Conservation (phyloP, 805 yeast species). For the Saccharomycopsis babjevae region DNA sequence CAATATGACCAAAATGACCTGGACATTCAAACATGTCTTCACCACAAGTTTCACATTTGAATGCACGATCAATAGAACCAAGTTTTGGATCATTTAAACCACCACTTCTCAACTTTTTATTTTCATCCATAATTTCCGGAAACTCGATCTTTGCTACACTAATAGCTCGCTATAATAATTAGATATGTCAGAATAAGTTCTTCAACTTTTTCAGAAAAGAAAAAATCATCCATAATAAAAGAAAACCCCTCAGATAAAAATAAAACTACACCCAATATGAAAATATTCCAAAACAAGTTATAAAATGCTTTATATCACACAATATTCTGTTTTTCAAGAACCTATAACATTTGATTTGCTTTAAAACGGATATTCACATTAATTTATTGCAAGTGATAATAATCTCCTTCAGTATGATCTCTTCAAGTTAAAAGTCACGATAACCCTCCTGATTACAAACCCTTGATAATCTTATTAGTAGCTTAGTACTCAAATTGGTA, state of each 20-base stretch:
- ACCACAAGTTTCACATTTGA: slow-evolving; percentile 98
- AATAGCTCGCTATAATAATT: slow-evolving; percentile 59
- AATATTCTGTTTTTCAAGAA: no score
- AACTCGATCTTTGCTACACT: slow-evolving; percentile 96
- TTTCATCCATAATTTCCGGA: slow-evolving; percentile 99
- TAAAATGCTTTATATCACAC: no score
- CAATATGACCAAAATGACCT: slow-evolving; percentile 98
- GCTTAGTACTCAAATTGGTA: neutral
- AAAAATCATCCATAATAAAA: neutral
- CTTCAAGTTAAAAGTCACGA: no score
- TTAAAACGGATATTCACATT: no score
- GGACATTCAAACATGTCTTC: slow-evolving; percentile 99
- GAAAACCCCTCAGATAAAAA: neutral
- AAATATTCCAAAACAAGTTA: no score
- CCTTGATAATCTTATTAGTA: neutral
- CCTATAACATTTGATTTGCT: no score
- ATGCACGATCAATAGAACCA: slow-evolving; percentile 94
- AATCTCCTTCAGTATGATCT: no score
- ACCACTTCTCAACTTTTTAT: slow-evolving; percentile 91
- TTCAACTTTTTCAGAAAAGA: neutral
- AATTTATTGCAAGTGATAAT: no score
- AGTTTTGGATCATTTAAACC: slow-evolving; percentile 95
- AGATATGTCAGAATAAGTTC: neutral
- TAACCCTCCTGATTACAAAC: no score
- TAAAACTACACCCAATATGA: neutral